These are phyloP conservation scores for Ramaria sp. DNA, from an alignment of 768 basidiomycete species.

Conservation along the genomic window DNA sequence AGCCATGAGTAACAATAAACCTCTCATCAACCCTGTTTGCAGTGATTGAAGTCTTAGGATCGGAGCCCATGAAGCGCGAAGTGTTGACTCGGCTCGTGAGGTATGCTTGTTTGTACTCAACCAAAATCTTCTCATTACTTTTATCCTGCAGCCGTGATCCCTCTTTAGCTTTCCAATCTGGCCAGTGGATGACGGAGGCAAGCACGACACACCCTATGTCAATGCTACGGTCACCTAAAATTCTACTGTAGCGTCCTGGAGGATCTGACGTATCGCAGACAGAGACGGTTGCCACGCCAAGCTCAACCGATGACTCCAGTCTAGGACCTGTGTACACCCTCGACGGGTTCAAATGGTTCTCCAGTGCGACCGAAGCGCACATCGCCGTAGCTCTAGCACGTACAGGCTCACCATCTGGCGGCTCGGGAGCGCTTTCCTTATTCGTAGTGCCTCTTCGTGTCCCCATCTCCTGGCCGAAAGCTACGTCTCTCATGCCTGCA, in stretches of 20 bases:
- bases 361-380: slow-evolving; percentile 70
- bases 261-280: slow-evolving; percentile 69
- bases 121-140: not conserved
- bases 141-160: slow-evolving; percentile 47
- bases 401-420: slow-evolving; percentile 43
- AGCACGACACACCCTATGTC: too few relatives aligned
- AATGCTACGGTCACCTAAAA: too few relatives aligned
- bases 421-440: slow-evolving; percentile 60
- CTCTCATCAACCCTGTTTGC: not conserved
- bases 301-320: slow-evolving; percentile 18
- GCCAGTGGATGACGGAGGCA: slow-evolving; percentile 85
- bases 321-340: slow-evolving; percentile 46
- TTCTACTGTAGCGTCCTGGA: too few relatives aligned
- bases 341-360: slow-evolving; percentile 78
- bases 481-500: slow-evolving; percentile 34
- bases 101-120: slow-evolving; percentile 20
- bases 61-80: slow-evolving; percentile 45
- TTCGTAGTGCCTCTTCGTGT: slow-evolving; percentile 57
- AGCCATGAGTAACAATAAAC: not conserved
- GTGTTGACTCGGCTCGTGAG: slow-evolving; percentile 52
- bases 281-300: slow-evolving; percentile 46
- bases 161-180: slow-evolving; percentile 51
- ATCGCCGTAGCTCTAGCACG: slow-evolving; percentile 65
- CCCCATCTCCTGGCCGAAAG: too few relatives aligned
- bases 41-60: slow-evolving; percentile 60